Percentiles rank a stretch among this genome's conserved stretches.
phyloP scores from a whole-genome alignment of 1,284 basidiomycete genomes.

The Sporisorium scitamineum region DNA sequence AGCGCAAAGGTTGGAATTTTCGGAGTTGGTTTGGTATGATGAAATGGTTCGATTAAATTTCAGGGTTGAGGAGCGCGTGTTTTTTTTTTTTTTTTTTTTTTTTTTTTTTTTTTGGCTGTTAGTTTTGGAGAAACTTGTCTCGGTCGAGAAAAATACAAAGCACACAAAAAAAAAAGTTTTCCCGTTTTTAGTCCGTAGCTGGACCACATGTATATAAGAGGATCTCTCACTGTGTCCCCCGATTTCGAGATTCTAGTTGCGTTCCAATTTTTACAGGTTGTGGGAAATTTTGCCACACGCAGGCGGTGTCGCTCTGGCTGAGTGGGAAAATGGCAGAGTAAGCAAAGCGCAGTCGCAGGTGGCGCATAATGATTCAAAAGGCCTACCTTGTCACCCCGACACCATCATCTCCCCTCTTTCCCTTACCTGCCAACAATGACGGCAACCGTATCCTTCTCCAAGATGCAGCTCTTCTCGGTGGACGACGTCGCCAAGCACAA shows the following conservation, averaged over 20 bases:
- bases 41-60: neutral
- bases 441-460: constrained; percentile 33
- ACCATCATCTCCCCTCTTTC: neutral
- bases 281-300: constrained; percentile 15
- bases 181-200: too few relatives aligned
- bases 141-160: too few relatives aligned
- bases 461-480: constrained; percentile 52
- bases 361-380: neutral
- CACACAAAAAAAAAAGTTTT: too few relatives aligned
- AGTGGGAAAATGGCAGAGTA: neutral
- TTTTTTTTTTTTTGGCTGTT: neutral
- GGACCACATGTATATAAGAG: too few relatives aligned
- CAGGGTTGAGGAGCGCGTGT: neutral
- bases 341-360: neutral
- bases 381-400: too few relatives aligned
- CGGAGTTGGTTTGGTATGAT: neutral
- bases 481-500: constrained; percentile 70
- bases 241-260: too few relatives aligned
- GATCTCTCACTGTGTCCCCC: too few relatives aligned
- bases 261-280: too few relatives aligned
- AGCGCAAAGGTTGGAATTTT: too few relatives aligned
- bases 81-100: neutral
- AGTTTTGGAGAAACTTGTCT: too few relatives aligned
- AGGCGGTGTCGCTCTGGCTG: neutral
- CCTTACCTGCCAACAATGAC: constrained; percentile 8